These are phyloP conservation scores for Tetrahymena thermophila DNA, from an alignment of 73 alveolate genomes.

Conservation along the genomic window DNA sequence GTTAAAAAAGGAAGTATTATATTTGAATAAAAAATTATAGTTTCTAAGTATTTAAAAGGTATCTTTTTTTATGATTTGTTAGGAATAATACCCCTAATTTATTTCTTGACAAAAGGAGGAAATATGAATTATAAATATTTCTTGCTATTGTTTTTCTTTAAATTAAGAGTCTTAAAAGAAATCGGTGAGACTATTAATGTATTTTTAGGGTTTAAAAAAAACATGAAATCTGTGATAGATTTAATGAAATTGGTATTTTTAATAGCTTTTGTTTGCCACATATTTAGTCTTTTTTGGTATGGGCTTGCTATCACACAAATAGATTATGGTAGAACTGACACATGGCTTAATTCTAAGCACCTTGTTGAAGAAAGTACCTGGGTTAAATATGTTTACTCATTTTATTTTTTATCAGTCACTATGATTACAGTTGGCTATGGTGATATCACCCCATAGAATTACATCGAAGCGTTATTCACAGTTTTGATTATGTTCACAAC, in stretches of 20 bases:
- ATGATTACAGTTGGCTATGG: slow-evolving; percentile 94
- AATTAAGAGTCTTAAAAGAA: not conserved
- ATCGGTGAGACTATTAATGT: not conserved
- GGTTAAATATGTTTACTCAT: slow-evolving; percentile 43
- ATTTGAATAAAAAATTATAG: not conserved
- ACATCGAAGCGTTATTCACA: slow-evolving; percentile 53
- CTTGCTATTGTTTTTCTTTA: not conserved
- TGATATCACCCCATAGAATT: slow-evolving; percentile 64
- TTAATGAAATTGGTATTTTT: not conserved
- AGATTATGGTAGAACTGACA: not conserved
- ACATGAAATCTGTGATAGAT: not conserved
- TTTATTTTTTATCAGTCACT: slow-evolving; percentile 85
- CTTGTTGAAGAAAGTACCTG: not conserved
- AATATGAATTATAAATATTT: not conserved
- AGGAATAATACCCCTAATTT: not conserved
- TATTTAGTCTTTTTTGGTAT: not conserved
- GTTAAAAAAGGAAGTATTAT: not conserved
- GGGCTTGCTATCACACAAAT: not conserved
- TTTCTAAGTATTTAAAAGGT: not conserved
- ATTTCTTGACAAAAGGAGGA: not conserved
- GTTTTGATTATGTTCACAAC: slow-evolving; percentile 65
- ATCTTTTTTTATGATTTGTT: not conserved
- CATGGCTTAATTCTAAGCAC: not conserved
- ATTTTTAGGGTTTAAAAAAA: not conserved
- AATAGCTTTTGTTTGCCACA: not conserved